Percentiles rank a stretch among this genome's conserved stretches.
phyloP scores from a whole-genome alignment of 169 alveolate species.

The Plasmodium inui region DNA sequence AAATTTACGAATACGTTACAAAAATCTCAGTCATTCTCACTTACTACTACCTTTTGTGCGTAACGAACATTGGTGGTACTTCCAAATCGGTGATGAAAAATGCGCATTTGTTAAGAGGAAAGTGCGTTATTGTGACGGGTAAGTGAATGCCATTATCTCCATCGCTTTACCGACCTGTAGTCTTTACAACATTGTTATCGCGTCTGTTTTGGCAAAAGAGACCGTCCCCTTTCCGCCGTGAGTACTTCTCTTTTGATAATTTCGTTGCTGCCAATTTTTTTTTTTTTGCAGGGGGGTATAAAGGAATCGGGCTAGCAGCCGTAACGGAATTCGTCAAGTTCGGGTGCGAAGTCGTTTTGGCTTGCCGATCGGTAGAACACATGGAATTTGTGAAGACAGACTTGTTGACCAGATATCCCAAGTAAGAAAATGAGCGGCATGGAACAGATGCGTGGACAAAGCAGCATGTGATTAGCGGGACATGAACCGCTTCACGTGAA shows the following conservation, averaged over 20 bases:
- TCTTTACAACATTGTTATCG: not conserved
- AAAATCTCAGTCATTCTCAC: conserved; percentile 20
- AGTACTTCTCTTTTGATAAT: not conserved
- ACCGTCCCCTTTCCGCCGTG: not conserved
- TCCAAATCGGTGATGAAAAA: conserved; percentile 13
- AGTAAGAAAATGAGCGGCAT: conserved; percentile 1
- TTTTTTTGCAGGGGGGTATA: conserved; percentile 41
- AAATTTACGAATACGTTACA: conserved; percentile 41
- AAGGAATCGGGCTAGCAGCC: conserved; percentile 69
- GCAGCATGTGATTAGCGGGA: not conserved
- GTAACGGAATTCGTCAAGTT: conserved; percentile 44
- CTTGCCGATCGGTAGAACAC: conserved; percentile 27
- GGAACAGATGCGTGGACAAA: not conserved
- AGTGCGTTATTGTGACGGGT: conserved; percentile 65
- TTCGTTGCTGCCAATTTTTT: not conserved
- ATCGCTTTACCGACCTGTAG: not conserved
- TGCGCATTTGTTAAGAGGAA: conserved; percentile 22
- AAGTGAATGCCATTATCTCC: not conserved
- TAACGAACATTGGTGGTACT: conserved; percentile 56
- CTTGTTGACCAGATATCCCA: conserved; percentile 13
- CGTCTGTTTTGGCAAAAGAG: not conserved
- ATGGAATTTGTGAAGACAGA: conserved; percentile 41
- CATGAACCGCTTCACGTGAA: not conserved
- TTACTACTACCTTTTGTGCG: not conserved
- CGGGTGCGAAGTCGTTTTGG: conserved; percentile 60